Percentiles rank a stretch among this genome's conserved stretches.
Evolutionary conservation across 768 basidiomycete species (phyloP).

Genomic region (Brasilioporus rufonigricans): DNA sequence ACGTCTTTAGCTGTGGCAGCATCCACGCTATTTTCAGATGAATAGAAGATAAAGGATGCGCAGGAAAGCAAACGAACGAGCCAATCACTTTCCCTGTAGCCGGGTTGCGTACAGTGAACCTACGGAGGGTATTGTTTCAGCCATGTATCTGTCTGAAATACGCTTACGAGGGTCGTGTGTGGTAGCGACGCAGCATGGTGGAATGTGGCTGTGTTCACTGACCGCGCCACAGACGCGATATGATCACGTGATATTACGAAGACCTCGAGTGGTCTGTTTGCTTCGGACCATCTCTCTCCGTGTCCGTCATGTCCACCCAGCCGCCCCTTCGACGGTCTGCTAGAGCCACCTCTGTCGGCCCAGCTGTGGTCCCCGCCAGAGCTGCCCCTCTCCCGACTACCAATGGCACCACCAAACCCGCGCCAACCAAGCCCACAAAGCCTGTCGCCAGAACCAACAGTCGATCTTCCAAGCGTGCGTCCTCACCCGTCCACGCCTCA

Average conservation of each 20-base stretch:
- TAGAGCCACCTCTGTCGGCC: constrained; percentile 48
- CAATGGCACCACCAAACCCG: constrained; percentile 32
- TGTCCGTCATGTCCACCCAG: constrained; percentile 27
- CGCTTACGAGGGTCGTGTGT: constrained; percentile 1
- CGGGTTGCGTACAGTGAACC: constrained; percentile 61
- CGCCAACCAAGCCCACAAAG: constrained; percentile 35
- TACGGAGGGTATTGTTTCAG: constrained; percentile 20
- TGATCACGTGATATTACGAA: constrained; percentile 16
- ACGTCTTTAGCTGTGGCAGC: constrained; percentile 55
- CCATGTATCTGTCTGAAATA: not conserved
- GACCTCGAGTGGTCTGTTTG: not conserved
- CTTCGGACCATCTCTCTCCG: not conserved
- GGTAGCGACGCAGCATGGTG: constrained; percentile 15
- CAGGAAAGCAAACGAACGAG: constrained; percentile 54
- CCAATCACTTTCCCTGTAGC: constrained; percentile 61
- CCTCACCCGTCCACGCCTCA: constrained; percentile 46
- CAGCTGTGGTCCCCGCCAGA: constrained; percentile 25
- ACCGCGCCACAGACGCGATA: constrained; percentile 26
- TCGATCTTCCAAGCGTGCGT: constrained; percentile 46
- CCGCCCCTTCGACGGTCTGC: constrained; percentile 50
- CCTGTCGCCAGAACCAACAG: constrained; percentile 22
- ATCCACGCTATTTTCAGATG: constrained; percentile 43
- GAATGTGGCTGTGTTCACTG: constrained; percentile 16
- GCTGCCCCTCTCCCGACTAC: constrained; percentile 31
- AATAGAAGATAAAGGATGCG: constrained; percentile 32